Conservation (phyloP, 106 monocot species). For the Posidonia australis region DNA sequence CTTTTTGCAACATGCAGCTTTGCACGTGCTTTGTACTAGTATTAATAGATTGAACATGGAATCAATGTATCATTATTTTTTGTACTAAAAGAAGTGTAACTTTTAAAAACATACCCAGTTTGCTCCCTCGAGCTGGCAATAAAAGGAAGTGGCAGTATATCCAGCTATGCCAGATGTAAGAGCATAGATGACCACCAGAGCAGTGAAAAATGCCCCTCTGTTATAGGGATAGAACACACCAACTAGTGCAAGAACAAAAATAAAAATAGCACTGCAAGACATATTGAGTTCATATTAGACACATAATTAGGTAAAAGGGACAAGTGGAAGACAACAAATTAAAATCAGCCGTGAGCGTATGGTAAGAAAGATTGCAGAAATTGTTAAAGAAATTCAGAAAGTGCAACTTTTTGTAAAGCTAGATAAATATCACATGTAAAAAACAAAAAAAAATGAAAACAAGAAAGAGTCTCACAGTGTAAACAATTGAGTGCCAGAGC, state of each 20-base stretch:
- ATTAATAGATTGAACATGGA: too few species aligned
- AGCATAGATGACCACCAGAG: slow-evolving; percentile 56
- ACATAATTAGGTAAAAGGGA: neutral
- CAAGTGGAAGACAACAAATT: neutral
- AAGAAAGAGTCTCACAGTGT: slow-evolving; percentile 19
- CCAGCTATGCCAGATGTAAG: slow-evolving; percentile 65
- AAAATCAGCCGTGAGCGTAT: neutral
- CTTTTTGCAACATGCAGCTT: too few species aligned
- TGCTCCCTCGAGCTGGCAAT: slow-evolving; percentile 56
- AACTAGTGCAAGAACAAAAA: slow-evolving; percentile 42
- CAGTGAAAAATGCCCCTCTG: slow-evolving; percentile 52
- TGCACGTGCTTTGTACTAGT: too few species aligned
- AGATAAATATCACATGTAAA: neutral
- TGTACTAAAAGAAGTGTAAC: neutral
- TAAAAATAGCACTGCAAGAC: slow-evolving; percentile 34
- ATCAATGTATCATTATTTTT: neutral
- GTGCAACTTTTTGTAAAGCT: neutral
- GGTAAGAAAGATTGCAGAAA: neutral
- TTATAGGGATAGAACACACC: slow-evolving; percentile 65
- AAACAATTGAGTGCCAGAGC: slow-evolving; percentile 46
- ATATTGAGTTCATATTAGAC: neutral
- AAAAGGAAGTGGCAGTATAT: slow-evolving; percentile 51
- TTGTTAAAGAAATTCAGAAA: neutral
- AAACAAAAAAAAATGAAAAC: neutral
- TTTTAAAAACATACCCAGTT: slow-evolving; percentile 35